Percentiles rank a stretch among this genome's conserved stretches.
phyloP scores from a whole-genome alignment of 805 yeast genomes.

The Cyberlindnera nakhonratchasimensis region DNA sequence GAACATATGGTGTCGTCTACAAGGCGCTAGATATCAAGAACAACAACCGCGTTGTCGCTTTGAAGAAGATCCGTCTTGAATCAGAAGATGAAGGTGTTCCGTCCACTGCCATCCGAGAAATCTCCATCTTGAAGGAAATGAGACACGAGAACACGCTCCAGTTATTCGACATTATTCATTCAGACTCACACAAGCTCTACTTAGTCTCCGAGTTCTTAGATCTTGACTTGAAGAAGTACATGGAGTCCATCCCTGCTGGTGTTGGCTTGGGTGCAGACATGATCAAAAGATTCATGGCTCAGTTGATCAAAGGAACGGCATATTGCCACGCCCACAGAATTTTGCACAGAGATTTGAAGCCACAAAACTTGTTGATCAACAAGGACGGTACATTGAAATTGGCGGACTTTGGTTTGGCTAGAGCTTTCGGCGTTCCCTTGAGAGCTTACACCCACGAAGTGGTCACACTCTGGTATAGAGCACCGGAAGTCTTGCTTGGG shows the following conservation, averaged over 20 bases:
- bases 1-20: constrained; percentile 97
- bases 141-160: constrained; percentile 91
- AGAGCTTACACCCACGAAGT: constrained; percentile 98
- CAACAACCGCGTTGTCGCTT: constrained; percentile 88
- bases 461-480: constrained; percentile 95
- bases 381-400: constrained; percentile 91
- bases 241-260: constrained; percentile 92
- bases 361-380: constrained; percentile 90
- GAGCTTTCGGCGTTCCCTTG: constrained; percentile 96
- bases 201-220: constrained; percentile 92
- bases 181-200: constrained; percentile 88
- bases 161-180: constrained; percentile 89
- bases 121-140: constrained; percentile 89
- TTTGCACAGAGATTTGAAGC: constrained; percentile 92
- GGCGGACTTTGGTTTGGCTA: constrained; percentile 92
- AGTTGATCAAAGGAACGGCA: constrained; percentile 85
- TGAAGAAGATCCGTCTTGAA: constrained; percentile 91
- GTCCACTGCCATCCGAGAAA: constrained; percentile 95
- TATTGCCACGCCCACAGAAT: constrained; percentile 95
- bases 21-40: constrained; percentile 88
- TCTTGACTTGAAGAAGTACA: constrained; percentile 90
- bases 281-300: constrained; percentile 92
- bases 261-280: constrained; percentile 84
- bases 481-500: constrained; percentile 93
- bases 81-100: constrained; percentile 99